Base-by-base conservation (phyloP, 768 basidiomycete genomes). In the Mycena floridula region DNA sequence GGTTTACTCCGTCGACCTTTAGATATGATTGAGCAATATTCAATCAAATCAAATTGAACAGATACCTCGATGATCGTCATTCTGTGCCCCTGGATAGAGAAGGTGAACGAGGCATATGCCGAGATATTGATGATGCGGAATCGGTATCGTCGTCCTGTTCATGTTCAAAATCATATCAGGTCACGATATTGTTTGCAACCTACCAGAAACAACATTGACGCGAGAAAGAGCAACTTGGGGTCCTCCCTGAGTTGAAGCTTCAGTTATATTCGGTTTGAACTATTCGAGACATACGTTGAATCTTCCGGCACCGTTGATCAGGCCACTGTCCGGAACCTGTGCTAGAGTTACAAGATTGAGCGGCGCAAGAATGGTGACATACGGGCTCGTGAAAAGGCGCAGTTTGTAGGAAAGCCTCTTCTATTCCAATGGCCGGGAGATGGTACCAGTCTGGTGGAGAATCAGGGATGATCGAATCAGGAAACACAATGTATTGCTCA, bases 131-230 rank as follows among this genome's bases (percentile, higher is more conserved):
- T 45, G 9, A 73, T 9, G 9, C 72, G 68, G 54, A 73, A 68
- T 21, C 72, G 68, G 46, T 72, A 73, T 12, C 70, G 54, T 23
- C n/a, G n/a, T n/a, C n/a, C n/a, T n/a, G n/a, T n/a, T n/a, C n/a
- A n/a, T n/a, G n/a, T n/a, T n/a, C n/a, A n/a, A n/a, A n/a, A n/a
- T n/a, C n/a, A n/a, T n/a, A n/a, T n/a, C n/a, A n/a, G n/a, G n/a
- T n/a, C n/a, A n/a, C n/a, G n/a, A n/a, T n/a, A n/a, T n/a, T n/a
- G n/a, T n/a, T n/a, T n/a, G n/a, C n/a, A n/a, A n/a, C n/a, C 45
- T 44, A 7, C 60, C 60, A 0, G n/a, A 41, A 7, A 22, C 39
- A 16, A 73, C 65, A 26, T 55, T 50, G 48, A 65, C 46, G 2
- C 63, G 55, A 0, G 70, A 40, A 21, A 67, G 55, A 1, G 55